Base-by-base conservation (phyloP, 306 rosid species). In the Acacia acuminata region DNA sequence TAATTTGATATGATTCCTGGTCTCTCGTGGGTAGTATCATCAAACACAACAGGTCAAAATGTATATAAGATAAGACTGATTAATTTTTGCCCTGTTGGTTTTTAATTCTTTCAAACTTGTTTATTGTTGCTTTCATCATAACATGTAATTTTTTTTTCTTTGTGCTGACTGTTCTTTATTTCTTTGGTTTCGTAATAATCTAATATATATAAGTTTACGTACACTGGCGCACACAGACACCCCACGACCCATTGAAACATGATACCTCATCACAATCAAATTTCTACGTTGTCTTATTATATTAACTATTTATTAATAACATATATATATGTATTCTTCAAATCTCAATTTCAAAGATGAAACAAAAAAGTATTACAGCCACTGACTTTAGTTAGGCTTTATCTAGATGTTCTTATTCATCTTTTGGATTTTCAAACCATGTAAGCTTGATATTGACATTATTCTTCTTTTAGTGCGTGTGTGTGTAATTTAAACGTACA, bases 101-200 rank as follows among this genome's bases (percentile, higher is more conserved):
- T 10, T 64, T 27, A 64, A 64, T 27, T 14, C 13, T 66, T 7
- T 56, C 27, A 56, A 19, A 53, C 12, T 56, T 56, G 63, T 6
- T 56, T 56, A 56, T 56, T n/a, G 8, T 55, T 20, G 65, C 65
- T 58, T 30, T 58, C 73, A 20, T 38, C 73, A 36, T 4, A 19
- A 17, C 73, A 38, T 38, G 32, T 38, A 63, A 13, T 12, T 13
- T 30, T 30, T 63, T 24, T 2, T 63, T 2, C 58, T 51, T 60
- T 24, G 10, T 63, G 43, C 70, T 64, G 15, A 51, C n/a, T 63
- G 4, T 63, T 63, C 19, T 63, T 63, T 5, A 27, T 63, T 25
- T 25, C 27, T 68, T 76, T 67, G 48, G 25, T 81, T 73, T 24
- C 67, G 84, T 81, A 20, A 36, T 66, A 34, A 3, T 65, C 50